These are phyloP conservation scores for Colletotrichum spaethianum DNA, from an alignment of 2,329 filamentous ascomycete species.

Conservation along the genomic window DNA sequence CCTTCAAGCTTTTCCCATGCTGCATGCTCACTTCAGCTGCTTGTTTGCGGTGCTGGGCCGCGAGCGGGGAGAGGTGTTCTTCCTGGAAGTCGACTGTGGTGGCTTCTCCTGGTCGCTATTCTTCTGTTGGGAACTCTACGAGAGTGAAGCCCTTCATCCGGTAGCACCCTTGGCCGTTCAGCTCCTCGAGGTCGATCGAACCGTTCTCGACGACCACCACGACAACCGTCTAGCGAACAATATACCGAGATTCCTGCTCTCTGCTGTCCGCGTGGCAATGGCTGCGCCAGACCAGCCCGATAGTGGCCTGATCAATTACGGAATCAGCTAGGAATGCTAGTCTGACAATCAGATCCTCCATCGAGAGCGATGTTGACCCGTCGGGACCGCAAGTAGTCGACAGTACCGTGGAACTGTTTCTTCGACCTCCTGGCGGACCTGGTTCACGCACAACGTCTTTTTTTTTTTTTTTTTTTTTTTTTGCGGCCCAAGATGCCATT, in stretches of 20 bases:
- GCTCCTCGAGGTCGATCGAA: too few relatives aligned
- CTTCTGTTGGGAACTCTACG: too few relatives aligned
- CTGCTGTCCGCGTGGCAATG: background rate
- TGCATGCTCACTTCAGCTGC: background rate
- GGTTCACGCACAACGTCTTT: background rate
- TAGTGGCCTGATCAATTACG: background rate
- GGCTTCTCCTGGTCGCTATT: too few relatives aligned
- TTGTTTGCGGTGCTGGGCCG: background rate
- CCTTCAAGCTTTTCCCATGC: slow-evolving; percentile 5
- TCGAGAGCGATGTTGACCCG: background rate
- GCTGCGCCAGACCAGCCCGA: background rate
- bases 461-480: background rate
- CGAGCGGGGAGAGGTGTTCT: too few relatives aligned
- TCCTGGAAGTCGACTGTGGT: too few relatives aligned
- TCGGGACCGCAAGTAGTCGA: background rate
- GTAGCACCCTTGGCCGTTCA: too few relatives aligned
- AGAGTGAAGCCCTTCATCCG: background rate
- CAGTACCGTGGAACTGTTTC: background rate
- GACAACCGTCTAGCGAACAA: background rate
- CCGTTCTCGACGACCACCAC: background rate
- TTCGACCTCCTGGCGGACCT: background rate
- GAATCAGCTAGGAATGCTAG: background rate
- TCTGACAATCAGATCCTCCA: slow-evolving; percentile 7
- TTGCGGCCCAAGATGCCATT: background rate
- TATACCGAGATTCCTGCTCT: background rate